Evolutionary conservation across 495 filamentous ascomycete genomes (phyloP), one percentile per base, ranked within the genome.

Genomic region (Aspergillus sparsus): DNA sequence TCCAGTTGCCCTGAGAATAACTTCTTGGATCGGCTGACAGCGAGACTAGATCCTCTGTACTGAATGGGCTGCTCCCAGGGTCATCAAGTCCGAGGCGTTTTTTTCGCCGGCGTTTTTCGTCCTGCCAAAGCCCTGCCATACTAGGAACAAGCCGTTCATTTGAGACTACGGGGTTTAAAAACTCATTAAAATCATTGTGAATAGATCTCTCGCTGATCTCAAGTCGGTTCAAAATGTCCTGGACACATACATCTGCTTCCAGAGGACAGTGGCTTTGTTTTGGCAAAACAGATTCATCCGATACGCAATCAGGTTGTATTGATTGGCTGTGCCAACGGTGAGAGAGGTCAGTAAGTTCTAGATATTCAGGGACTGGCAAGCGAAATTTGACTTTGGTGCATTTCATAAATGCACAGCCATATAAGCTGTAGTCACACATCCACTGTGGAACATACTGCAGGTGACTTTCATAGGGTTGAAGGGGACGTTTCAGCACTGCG

Each of bases 381-480:
- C 95, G 84, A 65, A 97, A 97, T 41, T 70, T 79, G 32, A 84
- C 82, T 45, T 84, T 88, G 10, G 70, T 72, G 64, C 87, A 90
- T 50, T 88, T 82, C 70, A 98, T 87, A 67, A 91, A 97, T 33
- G 83, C 86, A 68, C 94, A 98, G 10, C 94, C 94, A 68, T 93
- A 97, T 63, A 98, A 79, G 64, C 96, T 98, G 80, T 92, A 98
- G 68, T 98, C 95, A 63, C 88, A 89, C 93, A 98, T 97, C 85
- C 95, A 98, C 76, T 97, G 95, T 2, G 93, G 82, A 8, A 97
- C 73, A 73, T 89, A 98, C 71, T 95, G 89, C 44, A 98, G 71
- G 72, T 98, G 95, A 49, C 88, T 91, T 72, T 98, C 94, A 69
- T 92, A 94, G 3, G 94, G 93, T 65, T 98, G 94, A 36, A 98